Percentiles rank a stretch among this genome's conserved stretches.
These are phyloP conservation scores for Neodidymelliopsis sp. DNA, from an alignment of 2,329 filamentous ascomycete genomes.

Conservation along the genomic window DNA sequence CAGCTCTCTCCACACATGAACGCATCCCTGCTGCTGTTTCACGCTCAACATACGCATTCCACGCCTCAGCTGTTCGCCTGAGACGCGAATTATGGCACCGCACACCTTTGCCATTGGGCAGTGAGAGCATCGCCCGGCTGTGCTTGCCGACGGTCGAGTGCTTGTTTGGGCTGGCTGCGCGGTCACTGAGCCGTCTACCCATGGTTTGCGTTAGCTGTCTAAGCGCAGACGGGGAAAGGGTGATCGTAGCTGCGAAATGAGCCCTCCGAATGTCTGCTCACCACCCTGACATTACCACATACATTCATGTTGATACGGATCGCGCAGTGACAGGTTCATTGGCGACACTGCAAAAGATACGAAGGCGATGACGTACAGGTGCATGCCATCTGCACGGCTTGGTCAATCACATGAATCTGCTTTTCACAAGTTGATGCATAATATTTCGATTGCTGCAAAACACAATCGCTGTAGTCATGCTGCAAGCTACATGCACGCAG, in stretches of 20 bases:
- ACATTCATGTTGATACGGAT: neutral
- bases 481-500: neutral
- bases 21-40: constrained; percentile 19
- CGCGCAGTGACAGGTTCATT: neutral
- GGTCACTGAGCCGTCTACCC: constrained; percentile 9
- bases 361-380: neutral
- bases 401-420: too few species aligned
- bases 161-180: constrained; percentile 7
- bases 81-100: neutral
- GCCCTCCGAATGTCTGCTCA: constrained; percentile 4
- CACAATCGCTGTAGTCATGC: constrained; percentile 3
- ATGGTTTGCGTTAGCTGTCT: constrained; percentile 3
- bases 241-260: constrained; percentile 20
- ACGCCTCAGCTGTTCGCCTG: constrained; percentile 4
- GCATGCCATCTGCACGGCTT: too few species aligned
- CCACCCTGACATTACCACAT: constrained; percentile 5
- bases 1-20: constrained; percentile 19
- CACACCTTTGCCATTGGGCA: constrained; percentile 6
- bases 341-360: constrained; percentile 3
- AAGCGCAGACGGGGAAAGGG: constrained; percentile 17
- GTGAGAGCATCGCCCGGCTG: constrained; percentile 2
- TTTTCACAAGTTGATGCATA: neutral
- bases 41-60: constrained; percentile 6
- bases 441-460: constrained; percentile 4
- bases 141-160: constrained; percentile 5